phyloP scores from a whole-genome alignment of 2,329 filamentous ascomycete species.

The Diaporthe sp. region DNA sequence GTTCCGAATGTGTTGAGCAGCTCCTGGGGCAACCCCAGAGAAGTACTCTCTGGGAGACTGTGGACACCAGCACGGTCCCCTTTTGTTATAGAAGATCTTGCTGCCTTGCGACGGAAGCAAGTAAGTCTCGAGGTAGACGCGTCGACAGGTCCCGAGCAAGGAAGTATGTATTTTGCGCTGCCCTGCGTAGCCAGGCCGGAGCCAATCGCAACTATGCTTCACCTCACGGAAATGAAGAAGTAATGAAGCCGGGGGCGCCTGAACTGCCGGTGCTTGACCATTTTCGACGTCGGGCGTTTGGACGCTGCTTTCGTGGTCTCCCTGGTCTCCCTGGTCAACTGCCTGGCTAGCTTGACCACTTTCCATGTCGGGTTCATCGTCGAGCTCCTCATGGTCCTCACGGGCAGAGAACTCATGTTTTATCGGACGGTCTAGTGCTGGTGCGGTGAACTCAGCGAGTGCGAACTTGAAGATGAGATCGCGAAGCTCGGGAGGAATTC shows the following conservation, averaged over 20 bases:
- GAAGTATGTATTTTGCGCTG: not conserved
- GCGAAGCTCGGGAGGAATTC: constrained; percentile 14
- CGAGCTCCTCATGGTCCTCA: constrained; percentile 20
- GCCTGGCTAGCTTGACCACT: not conserved
- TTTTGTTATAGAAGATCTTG: constrained; percentile 10
- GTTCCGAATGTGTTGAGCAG: constrained; percentile 17
- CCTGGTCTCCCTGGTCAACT: not conserved
- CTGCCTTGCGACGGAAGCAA: not conserved
- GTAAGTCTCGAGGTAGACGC: constrained; percentile 29
- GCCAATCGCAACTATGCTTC: constrained; percentile 2
- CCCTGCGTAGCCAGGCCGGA: constrained; percentile 13
- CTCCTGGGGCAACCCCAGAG: not conserved
- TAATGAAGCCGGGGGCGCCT: not conserved
- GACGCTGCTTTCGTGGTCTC: not conserved
- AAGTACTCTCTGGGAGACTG: not conserved
- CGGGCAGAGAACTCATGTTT: not conserved
- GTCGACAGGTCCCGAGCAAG: constrained; percentile 28
- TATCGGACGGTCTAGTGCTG: constrained; percentile 3
- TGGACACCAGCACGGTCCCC: constrained; percentile 4
- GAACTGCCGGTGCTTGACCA: not conserved
- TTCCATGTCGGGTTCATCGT: constrained; percentile 1
- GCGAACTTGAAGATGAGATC: constrained; percentile 5
- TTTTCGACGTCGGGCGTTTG: not conserved
- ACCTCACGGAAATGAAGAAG: not conserved
- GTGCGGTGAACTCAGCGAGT: not conserved